Base-by-base conservation (phyloP, 495 filamentous ascomycete species). In the Penicillium pulvis region DNA sequence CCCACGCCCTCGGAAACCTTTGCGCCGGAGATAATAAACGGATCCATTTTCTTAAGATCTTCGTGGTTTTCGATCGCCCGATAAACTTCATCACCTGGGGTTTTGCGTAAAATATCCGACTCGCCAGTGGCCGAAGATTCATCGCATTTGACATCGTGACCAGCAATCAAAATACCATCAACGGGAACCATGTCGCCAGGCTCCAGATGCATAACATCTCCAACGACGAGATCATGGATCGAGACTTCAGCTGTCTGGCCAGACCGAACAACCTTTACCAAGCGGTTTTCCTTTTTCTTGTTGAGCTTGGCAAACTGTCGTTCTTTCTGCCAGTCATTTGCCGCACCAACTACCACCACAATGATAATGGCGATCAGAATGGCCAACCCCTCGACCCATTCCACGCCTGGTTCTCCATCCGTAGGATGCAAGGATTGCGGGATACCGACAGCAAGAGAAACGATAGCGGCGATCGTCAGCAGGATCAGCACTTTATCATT, bases 1-100 rank as follows among this genome's bases (percentile, higher is more conserved):
- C 92, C 92, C 30, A 94, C 83, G 28, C 93, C 93, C 74, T 98
- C 93, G 52, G 92, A 90, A 35, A 98, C 91, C 68, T 94, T 94
- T 9, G 88, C 86, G 43, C 93, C 93, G 14, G 93, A 97, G 41
- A 96, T 82, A 60, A 98, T 95, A 69, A 98, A 96, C 1, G 93
- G 93, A 61, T 98, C 93, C 73, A 94, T 78, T 69, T 97, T 97
- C 62, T 82, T 82, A n/a, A 91, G 71, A 55, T 79, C 82, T 53
- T 92, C 86, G 49, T 88, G 80, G 43, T 88, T 81, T 64, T 94
- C 85, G 56, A 97, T 92, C 4, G 90, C 89, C 36, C 78, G 78
- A 60, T 83, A 95, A 19, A 96, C 93, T 12, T 94, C 91, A 26
- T 93, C 87, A 10, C 80, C 89, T 1, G 84, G 63, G 28, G 78